phyloP scores from a whole-genome alignment of 2,329 filamentous ascomycete genomes.

The Pseudogymnoascus sp. region DNA sequence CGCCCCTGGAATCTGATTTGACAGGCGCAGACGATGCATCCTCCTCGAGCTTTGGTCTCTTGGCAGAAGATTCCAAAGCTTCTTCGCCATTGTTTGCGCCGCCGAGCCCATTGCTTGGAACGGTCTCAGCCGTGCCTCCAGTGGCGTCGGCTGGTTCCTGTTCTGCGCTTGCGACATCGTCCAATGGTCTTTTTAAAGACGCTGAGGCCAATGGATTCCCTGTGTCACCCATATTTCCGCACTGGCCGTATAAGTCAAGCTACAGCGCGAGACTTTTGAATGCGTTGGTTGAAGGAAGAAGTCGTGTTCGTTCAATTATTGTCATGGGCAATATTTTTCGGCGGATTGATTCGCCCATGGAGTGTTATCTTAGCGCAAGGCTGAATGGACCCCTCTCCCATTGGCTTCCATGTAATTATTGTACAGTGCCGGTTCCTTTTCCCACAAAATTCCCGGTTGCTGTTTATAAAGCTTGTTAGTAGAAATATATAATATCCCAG shows the following conservation, averaged over 20 bases:
- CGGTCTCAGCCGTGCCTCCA: slow-evolving; percentile 1
- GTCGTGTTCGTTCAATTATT: not conserved
- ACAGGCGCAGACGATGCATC: not conserved
- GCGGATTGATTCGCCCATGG: not conserved
- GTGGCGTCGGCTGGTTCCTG: not conserved
- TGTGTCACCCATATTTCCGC: not conserved
- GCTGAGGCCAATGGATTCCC: not conserved
- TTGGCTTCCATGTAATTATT: not conserved
- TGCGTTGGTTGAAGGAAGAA: not conserved
- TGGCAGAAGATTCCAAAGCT: slow-evolving; percentile 40
- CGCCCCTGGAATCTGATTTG: slow-evolving; percentile 17
- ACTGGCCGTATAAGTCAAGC: not conserved
- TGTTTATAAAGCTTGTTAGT: not conserved
- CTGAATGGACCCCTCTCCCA: slow-evolving; percentile 3
- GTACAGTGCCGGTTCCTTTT: not conserved
- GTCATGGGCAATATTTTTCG: slow-evolving; percentile 7
- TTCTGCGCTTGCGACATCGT: not conserved
- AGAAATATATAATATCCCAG: not conserved
- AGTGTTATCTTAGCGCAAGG: slow-evolving; percentile 8
- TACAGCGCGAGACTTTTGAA: not conserved
- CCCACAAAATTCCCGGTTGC: not conserved
- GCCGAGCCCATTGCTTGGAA: slow-evolving; percentile 2
- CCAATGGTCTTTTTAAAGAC: not conserved
- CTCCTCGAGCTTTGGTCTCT: slow-evolving; percentile 50
- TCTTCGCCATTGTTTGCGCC: not conserved